Base-by-base conservation (phyloP, 257 asterid species). In the Parsonsia alboflavescens region DNA sequence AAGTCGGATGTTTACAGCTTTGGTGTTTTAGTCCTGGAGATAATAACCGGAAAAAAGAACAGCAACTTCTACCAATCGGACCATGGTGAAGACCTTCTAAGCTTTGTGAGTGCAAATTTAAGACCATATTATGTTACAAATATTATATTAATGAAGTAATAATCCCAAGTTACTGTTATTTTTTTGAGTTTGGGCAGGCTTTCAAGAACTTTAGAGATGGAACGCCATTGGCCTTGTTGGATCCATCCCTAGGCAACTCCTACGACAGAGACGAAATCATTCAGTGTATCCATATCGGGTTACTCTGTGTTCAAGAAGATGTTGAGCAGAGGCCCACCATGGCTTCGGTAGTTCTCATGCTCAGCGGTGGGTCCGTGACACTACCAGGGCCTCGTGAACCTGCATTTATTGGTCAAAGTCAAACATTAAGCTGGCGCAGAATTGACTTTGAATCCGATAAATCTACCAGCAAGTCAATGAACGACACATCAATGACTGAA, bases 261-360 rank as follows among this genome's bases (percentile, higher is more conserved):
- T 70, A 33, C 24, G 50, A 74, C 3, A 59, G 66, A 49, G 72
- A 70, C 2, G 78, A 75, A 39, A 67, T 83, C 24, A 6, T 75
- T 68, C 41, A 72, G 62, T 80, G 76, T 70, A 77, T 80, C 12
- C 85, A 83, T 9, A 57, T 83, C 5, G 81, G 79, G 4, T 49
- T 83, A 65, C 49, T 83, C 10, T 83, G 83, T 3, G 81, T 73
- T 72, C 85, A 83, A 75, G 83, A 72, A 50, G 74, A 58, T 54
- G 72, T 57, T 11, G 57, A 50, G 11, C 61, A 46, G 54, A 84
- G 87, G 75, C 85, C 85, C 54, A 78, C 76, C 42, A 81, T 76
- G 83, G 77, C 83, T 24, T 48, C 80, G 9, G 75, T 81, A 21
- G 78, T 78, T 24, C 69, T 76, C 28, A 84, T 80, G 87, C 85